Evolutionary conservation across 768 basidiomycete genomes (phyloP), one percentile per base, ranked within the genome.

Genomic region (Boletus patriciae): DNA sequence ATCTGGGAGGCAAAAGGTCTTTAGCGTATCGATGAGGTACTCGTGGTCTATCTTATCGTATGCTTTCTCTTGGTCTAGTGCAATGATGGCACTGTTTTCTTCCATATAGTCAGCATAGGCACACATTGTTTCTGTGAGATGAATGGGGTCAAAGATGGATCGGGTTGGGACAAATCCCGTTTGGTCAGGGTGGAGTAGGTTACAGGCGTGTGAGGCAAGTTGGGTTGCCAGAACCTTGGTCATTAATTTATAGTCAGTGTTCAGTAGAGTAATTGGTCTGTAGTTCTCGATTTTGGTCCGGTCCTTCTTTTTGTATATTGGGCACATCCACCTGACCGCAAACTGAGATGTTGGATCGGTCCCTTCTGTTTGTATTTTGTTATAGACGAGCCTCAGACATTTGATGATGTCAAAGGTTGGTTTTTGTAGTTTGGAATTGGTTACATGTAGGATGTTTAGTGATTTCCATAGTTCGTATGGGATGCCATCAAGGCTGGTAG

Each of bases 21-120:
- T 2, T 1, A 55, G 21, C 0, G 13, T 36, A 0, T 7, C 3
- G 0, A 49, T 0, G 0, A 77, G 57, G 65, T 70, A 78, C 4
- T 58, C 31, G 23, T 77, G 75, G 0, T 34, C 23, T 0, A 78
- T 71, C 50, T 74, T 75, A 27, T 78, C 73, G 33, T 76, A 76
- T 0, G 37, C 46, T 55, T 76, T 77, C 58, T 77, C 75, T 55
- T 77, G 76, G 62, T 77, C 75, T 0, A 77, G 67, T 0, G 65
- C 54, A 0, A 78, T 27, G 0, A 77, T 73, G 0, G 47, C 23
- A 0, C 76, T 66, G 27, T 76, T 60, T 41, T 54, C 53, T 33
- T 67, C 62, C n/a, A 59, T 62, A 9, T 66, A 66, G 0, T 54
- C 21, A 0, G 31, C 21, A 1, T 48, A 54, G 9, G 64, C 29